Conservation (phyloP, 106 monocot species). For the Dendrobium catenatum region DNA sequence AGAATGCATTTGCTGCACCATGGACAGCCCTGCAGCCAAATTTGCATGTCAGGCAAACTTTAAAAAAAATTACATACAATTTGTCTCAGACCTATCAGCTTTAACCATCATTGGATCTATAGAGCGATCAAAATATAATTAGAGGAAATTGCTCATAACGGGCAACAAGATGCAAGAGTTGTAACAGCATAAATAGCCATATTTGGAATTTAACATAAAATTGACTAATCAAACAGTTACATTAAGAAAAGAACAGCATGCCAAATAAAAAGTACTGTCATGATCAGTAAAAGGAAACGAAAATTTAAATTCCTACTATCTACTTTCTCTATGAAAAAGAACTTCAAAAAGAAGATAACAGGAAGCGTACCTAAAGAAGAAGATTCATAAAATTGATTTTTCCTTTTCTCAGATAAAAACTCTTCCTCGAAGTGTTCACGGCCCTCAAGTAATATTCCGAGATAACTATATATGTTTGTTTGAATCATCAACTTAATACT, state of each 20-base stretch:
- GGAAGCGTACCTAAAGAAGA: slow-evolving; percentile 17
- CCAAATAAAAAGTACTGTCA: neutral
- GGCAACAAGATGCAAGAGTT: neutral
- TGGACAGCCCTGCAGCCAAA: too few species aligned
- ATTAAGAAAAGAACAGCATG: neutral
- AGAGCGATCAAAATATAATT: neutral
- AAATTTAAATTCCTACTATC: neutral
- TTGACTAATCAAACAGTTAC: neutral
- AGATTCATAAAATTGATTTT: slow-evolving; percentile 9
- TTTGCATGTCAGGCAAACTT: neutral
- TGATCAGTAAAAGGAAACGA: neutral
- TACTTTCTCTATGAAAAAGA: neutral
- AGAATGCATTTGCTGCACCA: too few species aligned
- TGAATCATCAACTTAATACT: slow-evolving; percentile 63
- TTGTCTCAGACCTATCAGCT: neutral
- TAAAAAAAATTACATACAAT: neutral
- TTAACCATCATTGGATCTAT: neutral
- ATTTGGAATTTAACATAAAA: neutral
- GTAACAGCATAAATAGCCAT: neutral
- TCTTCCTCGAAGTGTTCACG: slow-evolving; percentile 73
- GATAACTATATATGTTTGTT: slow-evolving; percentile 53
- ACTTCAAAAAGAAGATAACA: neutral
- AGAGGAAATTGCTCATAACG: neutral
- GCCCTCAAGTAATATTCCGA: slow-evolving; percentile 61
- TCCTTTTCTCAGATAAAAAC: slow-evolving; percentile 28